Percentiles rank a stretch among this genome's conserved stretches.
phyloP scores from a whole-genome alignment of 495 filamentous ascomycete species.

The Cercophora samala region DNA sequence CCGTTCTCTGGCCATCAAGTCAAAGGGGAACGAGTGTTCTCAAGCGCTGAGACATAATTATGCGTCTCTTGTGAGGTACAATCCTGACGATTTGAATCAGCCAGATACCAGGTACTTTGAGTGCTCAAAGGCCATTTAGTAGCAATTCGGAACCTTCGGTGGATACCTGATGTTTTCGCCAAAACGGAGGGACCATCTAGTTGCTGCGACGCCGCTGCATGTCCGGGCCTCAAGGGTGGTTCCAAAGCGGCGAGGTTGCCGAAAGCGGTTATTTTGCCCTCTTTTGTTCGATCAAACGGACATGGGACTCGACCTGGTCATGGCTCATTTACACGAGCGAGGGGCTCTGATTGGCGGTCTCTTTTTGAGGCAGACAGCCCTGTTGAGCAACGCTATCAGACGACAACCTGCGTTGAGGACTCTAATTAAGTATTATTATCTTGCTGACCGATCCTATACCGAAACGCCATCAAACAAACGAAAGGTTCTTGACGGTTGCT shows the following conservation, averaged over 20 bases:
- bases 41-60: neutral
- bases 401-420: neutral
- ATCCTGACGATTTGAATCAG: too few species aligned
- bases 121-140: neutral
- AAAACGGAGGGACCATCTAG: conserved; percentile 18
- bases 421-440: neutral
- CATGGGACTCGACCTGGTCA: conserved; percentile 3
- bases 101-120: neutral
- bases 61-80: neutral
- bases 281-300: conserved; percentile 3
- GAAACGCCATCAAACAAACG: neutral
- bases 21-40: neutral
- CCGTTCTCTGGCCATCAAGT: neutral
- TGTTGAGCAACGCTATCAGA: neutral
- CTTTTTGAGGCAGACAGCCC: neutral
- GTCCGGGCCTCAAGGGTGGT: neutral
- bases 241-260: conserved; percentile 13
- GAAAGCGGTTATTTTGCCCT: conserved; percentile 27
- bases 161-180: neutral
- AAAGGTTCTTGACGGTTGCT: neutral
- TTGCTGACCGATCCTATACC: neutral
- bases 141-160: conserved; percentile 5
- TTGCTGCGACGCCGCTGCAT: neutral
- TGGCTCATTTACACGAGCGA: neutral
- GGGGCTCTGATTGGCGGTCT: neutral